Percentiles rank a stretch among this genome's conserved stretches.
Conservation (phyloP, 768 basidiomycete genomes). For the Hygrophorus russula region DNA sequence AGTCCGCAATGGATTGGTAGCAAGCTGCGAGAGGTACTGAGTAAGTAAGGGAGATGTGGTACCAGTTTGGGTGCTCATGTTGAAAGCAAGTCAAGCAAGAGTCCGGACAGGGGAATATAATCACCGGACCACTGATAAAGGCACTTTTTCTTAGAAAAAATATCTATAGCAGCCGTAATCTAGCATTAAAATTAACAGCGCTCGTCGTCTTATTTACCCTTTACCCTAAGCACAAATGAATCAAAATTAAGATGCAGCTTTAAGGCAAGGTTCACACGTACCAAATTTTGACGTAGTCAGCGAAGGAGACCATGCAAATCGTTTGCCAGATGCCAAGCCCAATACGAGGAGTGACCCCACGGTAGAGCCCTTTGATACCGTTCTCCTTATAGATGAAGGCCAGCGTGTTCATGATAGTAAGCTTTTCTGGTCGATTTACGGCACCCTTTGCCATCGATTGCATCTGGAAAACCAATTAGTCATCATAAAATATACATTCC, state of each 20-base stretch:
- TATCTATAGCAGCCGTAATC: too few species aligned
- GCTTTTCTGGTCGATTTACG: slow-evolving; percentile 77
- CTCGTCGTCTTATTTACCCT: slow-evolving; percentile 21
- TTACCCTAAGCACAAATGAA: slow-evolving; percentile 32
- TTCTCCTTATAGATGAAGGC: slow-evolving; percentile 95
- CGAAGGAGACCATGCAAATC: slow-evolving; percentile 97
- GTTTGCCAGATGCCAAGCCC: slow-evolving; percentile 96
- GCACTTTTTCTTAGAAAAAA: neutral
- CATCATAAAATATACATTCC: neutral
- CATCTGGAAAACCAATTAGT: slow-evolving; percentile 54
- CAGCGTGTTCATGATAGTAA: slow-evolving; percentile 86
- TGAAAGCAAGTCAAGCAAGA: slow-evolving; percentile 14
- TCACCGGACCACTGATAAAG: neutral
- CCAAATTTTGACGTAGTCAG: slow-evolving; percentile 91
- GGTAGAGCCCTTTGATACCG: slow-evolving; percentile 92
- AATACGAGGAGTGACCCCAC: slow-evolving; percentile 95
- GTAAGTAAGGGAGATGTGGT: slow-evolving; percentile 39
- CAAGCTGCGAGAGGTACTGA: slow-evolving; percentile 62
- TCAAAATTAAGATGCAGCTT: slow-evolving; percentile 9
- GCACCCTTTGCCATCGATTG: slow-evolving; percentile 92
- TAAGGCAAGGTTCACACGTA: slow-evolving; percentile 17
- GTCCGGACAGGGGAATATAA: slow-evolving; percentile 10
- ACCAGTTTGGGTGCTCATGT: slow-evolving; percentile 28
- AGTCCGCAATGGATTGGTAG: slow-evolving; percentile 62
- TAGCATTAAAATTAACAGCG: too few species aligned